phyloP scores from a whole-genome alignment of 2,329 filamentous ascomycete species.

The Colletotrichum godetiae region DNA sequence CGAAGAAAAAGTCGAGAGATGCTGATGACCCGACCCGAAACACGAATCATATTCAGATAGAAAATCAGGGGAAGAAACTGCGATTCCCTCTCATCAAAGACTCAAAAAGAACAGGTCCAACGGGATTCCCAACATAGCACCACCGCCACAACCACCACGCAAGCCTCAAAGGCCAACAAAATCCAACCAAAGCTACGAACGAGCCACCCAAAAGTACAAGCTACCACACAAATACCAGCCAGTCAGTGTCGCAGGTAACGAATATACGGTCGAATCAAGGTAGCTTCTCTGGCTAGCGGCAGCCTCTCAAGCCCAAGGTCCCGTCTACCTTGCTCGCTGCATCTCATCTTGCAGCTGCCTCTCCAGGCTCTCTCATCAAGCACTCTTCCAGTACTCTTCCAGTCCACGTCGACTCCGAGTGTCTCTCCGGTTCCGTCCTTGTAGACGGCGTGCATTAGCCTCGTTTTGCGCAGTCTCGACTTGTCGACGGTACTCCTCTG shows the following conservation, averaged over 20 bases:
- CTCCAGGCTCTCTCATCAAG: not conserved
- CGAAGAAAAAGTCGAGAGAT: not conserved
- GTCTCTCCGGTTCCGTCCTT: conserved; percentile 23
- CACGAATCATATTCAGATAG: not conserved
- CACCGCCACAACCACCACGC: not conserved
- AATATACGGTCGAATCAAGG: conserved; percentile 23
- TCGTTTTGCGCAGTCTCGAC: not conserved
- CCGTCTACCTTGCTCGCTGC: not conserved
- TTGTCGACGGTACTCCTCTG: not conserved
- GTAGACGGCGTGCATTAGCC: conserved; percentile 25
- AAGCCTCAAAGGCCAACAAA: conserved; percentile 14
- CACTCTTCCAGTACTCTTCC: not conserved
- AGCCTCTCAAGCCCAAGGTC: not conserved
- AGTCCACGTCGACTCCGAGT: not conserved
- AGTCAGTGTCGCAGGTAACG: not conserved
- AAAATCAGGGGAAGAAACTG: not conserved
- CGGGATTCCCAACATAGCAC: not conserved
- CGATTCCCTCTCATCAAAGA: not conserved
- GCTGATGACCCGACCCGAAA: conserved; percentile 26
- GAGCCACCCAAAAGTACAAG: not conserved
- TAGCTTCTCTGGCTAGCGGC: not conserved
- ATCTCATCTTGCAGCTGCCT: not conserved
- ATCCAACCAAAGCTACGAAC: not conserved
- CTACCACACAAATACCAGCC: not conserved
- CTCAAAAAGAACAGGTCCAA: not conserved